Conservation (phyloP, 805 yeast species). For the Sporopachydermia lactativora region DNA sequence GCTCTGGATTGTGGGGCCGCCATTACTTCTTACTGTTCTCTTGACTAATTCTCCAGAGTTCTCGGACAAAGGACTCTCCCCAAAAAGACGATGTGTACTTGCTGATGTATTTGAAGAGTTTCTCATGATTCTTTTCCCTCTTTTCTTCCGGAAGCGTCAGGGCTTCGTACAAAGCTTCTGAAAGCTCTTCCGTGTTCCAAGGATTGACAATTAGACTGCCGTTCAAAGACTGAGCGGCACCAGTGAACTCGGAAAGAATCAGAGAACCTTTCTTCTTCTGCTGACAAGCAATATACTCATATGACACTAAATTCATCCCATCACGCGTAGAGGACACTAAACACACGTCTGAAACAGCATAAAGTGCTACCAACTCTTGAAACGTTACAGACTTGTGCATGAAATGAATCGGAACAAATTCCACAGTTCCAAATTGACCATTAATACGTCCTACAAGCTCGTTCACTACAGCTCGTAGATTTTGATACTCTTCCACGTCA, state of each 20-base stretch:
- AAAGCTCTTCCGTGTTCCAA: constrained; percentile 93
- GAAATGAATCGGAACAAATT: constrained; percentile 94
- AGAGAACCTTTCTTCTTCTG: constrained; percentile 72
- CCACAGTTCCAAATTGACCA: constrained; percentile 92
- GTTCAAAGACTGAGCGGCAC: constrained; percentile 96
- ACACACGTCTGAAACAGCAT: constrained; percentile 79
- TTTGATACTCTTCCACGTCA: constrained; percentile 96
- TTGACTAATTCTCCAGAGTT: constrained; percentile 35
- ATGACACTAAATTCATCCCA: constrained; percentile 95
- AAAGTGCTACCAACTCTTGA: constrained; percentile 80
- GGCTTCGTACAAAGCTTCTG: constrained; percentile 75
- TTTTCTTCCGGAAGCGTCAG: constrained; percentile 77
- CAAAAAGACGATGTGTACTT: constrained; percentile 93
- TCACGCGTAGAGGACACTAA: constrained; percentile 90
- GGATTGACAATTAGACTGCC: constrained; percentile 94
- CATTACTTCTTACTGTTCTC: no score
- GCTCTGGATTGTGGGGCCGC: no score
- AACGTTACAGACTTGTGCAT: constrained; percentile 87
- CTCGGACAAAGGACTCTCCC: constrained; percentile 94
- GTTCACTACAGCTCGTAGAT: constrained; percentile 83
- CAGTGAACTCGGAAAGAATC: constrained; percentile 89
- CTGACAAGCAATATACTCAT: constrained; percentile 96
- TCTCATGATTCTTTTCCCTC: constrained; percentile 61
- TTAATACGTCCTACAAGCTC: constrained; percentile 94
- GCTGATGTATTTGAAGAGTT: constrained; percentile 73